A percentile compares a stretch with the other conserved stretches of the same genome.
phyloP scores from a whole-genome alignment of 129 eudicot genomes.

The Lactuca saligna region DNA sequence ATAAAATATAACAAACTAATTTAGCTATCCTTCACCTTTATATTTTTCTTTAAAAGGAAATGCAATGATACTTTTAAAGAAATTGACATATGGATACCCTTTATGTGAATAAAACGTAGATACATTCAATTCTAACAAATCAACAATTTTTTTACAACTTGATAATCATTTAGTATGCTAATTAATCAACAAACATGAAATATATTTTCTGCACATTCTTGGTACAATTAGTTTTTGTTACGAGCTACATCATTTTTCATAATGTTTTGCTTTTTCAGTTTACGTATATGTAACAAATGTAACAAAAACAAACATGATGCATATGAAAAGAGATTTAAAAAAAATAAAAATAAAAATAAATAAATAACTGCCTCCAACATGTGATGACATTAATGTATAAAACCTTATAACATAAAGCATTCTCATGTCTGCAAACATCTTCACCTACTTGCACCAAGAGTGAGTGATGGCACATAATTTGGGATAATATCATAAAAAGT shows the following conservation, averaged over 20 bases:
- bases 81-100: not conserved
- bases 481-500: no score
- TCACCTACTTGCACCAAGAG: conserved; percentile 21
- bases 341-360: not conserved
- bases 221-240: no score
- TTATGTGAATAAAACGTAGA: not conserved
- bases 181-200: not conserved
- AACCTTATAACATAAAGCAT: conserved; percentile 24
- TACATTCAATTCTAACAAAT: no score
- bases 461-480: conserved; percentile 2
- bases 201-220: no score
- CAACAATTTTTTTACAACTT: no score
- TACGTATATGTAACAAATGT: not conserved
- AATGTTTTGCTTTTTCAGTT: not conserved
- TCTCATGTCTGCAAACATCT: conserved; percentile 12
- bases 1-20: no score
- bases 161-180: no score
- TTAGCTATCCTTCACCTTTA: not conserved
- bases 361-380: conserved; percentile 10
- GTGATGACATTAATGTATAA: conserved; percentile 23
- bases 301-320: not conserved
- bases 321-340: not conserved
- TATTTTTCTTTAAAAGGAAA: not conserved
- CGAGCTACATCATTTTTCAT: not conserved
- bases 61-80: not conserved